Conservation (phyloP, 2,329 filamentous ascomycete genomes). For the Colletotrichum tanaceti region DNA sequence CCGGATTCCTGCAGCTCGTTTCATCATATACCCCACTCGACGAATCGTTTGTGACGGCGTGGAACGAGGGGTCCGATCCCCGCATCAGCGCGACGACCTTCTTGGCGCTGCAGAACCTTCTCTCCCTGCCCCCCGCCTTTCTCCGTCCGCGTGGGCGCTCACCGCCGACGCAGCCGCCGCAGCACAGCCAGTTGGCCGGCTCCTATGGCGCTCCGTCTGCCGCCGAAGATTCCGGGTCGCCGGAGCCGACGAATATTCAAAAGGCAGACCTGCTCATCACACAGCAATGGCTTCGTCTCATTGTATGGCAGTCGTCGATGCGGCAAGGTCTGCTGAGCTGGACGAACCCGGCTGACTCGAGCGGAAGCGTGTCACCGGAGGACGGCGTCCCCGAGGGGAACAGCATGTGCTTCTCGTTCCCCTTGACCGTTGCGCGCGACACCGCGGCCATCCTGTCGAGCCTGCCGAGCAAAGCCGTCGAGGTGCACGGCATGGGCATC, state of each 20-base stretch:
- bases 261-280: slow-evolving; percentile 76
- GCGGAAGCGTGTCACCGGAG: slow-evolving; percentile 19
- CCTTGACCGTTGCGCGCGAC: slow-evolving; percentile 70
- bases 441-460: slow-evolving; percentile 59
- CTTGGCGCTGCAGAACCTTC: slow-evolving; percentile 50
- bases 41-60: slow-evolving; percentile 71
- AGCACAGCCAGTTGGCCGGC: slow-evolving; percentile 26
- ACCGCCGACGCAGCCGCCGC: slow-evolving; percentile 47
- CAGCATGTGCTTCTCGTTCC: slow-evolving; percentile 71
- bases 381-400: slow-evolving; percentile 24
- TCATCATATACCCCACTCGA: slow-evolving; percentile 72
- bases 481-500: slow-evolving; percentile 62
- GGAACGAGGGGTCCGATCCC: slow-evolving; percentile 68
- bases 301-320: slow-evolving; percentile 79
- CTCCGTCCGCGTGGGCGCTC: slow-evolving; percentile 43
- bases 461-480: slow-evolving; percentile 55
- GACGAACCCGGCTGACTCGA: slow-evolving; percentile 39
- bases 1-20: slow-evolving; percentile 70
- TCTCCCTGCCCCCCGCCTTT: slow-evolving; percentile 50
- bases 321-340: slow-evolving; percentile 73
- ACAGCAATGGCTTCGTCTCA: slow-evolving; percentile 76
- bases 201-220: slow-evolving; percentile 29
- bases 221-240: slow-evolving; percentile 42
- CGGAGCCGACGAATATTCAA: slow-evolving; percentile 69
- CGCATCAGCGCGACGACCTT: slow-evolving; percentile 50